Conservation (phyloP, 2,329 filamentous ascomycete genomes). For the Cyphellophora attinorum region DNA sequence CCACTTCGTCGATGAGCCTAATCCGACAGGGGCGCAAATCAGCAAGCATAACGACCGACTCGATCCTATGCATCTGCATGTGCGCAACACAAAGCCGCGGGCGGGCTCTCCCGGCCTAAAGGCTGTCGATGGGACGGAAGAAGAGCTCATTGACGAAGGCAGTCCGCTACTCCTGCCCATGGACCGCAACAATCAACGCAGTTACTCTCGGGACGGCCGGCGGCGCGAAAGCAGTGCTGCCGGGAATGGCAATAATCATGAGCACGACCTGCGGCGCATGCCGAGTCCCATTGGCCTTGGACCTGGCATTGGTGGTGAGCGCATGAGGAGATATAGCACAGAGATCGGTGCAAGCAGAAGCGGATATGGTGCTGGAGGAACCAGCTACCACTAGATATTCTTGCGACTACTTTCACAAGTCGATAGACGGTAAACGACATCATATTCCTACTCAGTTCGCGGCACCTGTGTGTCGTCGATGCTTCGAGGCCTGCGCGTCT, state of each 20-base stretch:
- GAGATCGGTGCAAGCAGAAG: slow-evolving; percentile 19
- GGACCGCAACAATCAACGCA: slow-evolving; percentile 3
- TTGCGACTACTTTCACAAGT: too few species aligned
- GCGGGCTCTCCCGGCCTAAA: too few species aligned
- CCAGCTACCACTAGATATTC: slow-evolving; percentile 16
- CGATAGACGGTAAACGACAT: too few species aligned
- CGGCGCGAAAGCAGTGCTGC: slow-evolving; percentile 3
- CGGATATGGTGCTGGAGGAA: slow-evolving; percentile 18
- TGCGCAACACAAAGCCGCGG: neutral
- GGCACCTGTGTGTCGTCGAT: too few species aligned
- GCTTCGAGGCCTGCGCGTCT: too few species aligned
- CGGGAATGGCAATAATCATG: neutral
- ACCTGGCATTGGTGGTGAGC: slow-evolving; percentile 12
- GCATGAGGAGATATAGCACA: slow-evolving; percentile 19
- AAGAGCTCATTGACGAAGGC: neutral
- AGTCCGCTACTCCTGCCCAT: slow-evolving; percentile 2
- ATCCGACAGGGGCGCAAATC: neutral
- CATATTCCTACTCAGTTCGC: too few species aligned
- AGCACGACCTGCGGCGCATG: slow-evolving; percentile 10
- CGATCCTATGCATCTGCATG: neutral
- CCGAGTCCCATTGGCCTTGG: slow-evolving; percentile 20
- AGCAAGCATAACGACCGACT: neutral
- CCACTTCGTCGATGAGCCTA: neutral
- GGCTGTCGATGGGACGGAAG: neutral
- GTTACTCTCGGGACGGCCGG: slow-evolving; percentile 6